Conservation (phyloP, 176 grass and related monocot genomes). For the Saccharum officinarum region DNA sequence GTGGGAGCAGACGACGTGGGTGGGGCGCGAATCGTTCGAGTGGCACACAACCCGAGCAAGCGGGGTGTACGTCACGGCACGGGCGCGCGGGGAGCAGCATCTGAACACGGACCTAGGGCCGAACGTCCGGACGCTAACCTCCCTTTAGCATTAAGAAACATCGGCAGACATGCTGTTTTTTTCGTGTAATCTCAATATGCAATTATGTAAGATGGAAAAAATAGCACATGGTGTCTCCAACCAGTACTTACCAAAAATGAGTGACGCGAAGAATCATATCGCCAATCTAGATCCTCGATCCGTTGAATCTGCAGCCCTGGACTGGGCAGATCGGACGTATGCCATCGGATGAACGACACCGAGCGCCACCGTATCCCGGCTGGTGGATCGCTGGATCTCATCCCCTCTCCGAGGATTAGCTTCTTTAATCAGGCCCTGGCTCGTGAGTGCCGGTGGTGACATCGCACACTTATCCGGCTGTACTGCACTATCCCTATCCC, state of each 20-base stretch:
- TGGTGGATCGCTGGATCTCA: conserved; percentile 21
- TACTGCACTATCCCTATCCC: not conserved
- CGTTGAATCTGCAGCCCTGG: not conserved
- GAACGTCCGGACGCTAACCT: no score
- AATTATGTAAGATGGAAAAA: no score
- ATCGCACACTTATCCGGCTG: not conserved
- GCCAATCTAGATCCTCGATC: not conserved
- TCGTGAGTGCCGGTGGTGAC: conserved; percentile 37
- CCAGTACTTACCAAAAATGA: not conserved
- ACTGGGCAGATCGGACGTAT: not conserved
- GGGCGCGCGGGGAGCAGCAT: no score
- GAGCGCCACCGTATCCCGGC: not conserved
- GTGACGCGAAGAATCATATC: not conserved
- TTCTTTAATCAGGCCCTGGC: conserved; percentile 18
- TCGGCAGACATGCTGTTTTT: no score
- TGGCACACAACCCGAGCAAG: no score
- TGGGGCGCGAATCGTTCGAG: no score
- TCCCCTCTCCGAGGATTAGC: conserved; percentile 9
- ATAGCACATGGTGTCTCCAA: not conserved
- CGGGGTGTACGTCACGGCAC: no score
- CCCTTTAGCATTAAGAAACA: no score
- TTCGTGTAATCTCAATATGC: no score
- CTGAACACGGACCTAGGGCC: no score
- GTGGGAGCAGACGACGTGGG: no score
- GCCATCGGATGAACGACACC: not conserved